Evolutionary conservation across 495 filamentous ascomycete species (phyloP), one percentile per base, ranked within the genome.

Genomic region (Penicillium maclennaniae): DNA sequence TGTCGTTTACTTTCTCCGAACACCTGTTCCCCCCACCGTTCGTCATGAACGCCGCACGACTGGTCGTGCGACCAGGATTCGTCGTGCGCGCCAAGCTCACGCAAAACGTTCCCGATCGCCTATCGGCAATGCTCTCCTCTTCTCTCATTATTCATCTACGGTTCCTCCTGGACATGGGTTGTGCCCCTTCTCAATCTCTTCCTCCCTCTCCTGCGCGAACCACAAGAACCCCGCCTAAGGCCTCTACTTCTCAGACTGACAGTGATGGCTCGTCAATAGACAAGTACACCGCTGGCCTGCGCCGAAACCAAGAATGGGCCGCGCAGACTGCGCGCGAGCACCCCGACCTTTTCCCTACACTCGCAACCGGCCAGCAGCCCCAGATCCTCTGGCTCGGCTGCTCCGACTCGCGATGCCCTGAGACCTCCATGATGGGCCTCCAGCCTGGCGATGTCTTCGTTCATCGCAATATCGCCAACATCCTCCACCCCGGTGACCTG

Each of bases 381-480:
- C 70, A 84, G 55, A 89, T 93, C 63, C 84, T 96, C 58, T 96
- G 91, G 91, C 78, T 96, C 58, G 91, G 91, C 61, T 96, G 91
- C 80, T 88, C 89, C 56, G 91, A 96, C 77, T 88, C 86, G 17
- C 87, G 91, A 53, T 85, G 87, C 63, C 91, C 91, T 1, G 91
- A 96, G 68, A 95, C 91, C 10, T 91, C 86, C 49, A 74, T 96
- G 59, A 79, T 91, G 5, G 83, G 84, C 56, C 79, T 91, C 42
- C 77, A 90, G 53, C 91, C 91, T 4, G 91, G 91, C 58, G 90
- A 96, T 59, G 85, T 95, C 58, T 96, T 96, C 69, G 86, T 90
- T 48, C 91, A 95, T 78, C 88, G 91, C 67, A 96, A 96, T 77
- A 93, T 96, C 69, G 91, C 90, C 67, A 96, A 96, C 74, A 79